phyloP scores from a whole-genome alignment of 1,284 basidiomycete species.

The Afroboletus lepidellus region DNA sequence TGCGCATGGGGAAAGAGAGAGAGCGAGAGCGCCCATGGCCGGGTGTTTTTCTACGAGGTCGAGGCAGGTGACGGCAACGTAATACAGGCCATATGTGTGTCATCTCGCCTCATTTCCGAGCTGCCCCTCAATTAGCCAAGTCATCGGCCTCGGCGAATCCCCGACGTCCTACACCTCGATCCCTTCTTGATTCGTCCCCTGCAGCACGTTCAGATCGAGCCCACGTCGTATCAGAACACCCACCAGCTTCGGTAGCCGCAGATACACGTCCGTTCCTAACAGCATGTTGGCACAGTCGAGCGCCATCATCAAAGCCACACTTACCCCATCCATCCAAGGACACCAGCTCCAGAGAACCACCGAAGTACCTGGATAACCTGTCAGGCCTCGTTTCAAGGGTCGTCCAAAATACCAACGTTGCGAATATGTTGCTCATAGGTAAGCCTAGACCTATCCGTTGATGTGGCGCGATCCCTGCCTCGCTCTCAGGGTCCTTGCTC shows the following conservation, averaged over 20 bases:
- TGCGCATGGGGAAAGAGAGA: conserved; percentile 3
- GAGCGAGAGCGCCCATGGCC: conserved; percentile 10
- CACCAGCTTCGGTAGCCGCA: conserved; percentile 79
- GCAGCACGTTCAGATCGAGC: conserved; percentile 7
- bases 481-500: conserved; percentile 41
- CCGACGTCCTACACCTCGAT: conserved; percentile 62
- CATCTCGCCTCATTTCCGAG: conserved; percentile 15
- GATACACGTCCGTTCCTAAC: conserved; percentile 77
- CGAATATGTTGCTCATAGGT: conserved; percentile 84
- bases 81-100: not conserved
- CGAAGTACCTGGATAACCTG: conserved; percentile 61
- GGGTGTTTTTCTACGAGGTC: conserved; percentile 13
- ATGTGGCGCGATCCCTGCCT: conserved; percentile 51
- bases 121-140: conserved; percentile 1
- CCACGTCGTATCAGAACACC: conserved; percentile 27
- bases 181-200: conserved; percentile 83
- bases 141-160: conserved; percentile 11
- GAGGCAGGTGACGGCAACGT: not conserved
- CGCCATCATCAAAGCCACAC: conserved; percentile 29
- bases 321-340: conserved; percentile 82
- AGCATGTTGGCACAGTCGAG: not conserved
- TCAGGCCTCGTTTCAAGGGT: conserved; percentile 3
- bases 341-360: conserved; percentile 78
- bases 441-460: conserved; percentile 75
- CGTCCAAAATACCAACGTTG: conserved; percentile 51